Base-by-base conservation (phyloP, 345 rosid species). In the Aegle marmelos region DNA sequence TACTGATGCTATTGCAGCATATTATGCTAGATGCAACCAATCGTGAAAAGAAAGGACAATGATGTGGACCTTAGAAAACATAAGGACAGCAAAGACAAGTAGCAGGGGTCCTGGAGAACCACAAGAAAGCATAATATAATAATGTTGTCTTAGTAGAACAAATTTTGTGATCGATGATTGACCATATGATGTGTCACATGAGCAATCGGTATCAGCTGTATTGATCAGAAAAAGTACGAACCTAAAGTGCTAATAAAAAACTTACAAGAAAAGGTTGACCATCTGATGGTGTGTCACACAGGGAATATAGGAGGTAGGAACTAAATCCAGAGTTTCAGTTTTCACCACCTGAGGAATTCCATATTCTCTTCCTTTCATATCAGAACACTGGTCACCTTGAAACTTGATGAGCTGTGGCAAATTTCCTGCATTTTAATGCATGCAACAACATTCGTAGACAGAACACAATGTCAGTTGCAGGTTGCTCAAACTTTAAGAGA, bases 261-360 rank as follows among this genome's bases (percentile, higher is more conserved):
- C 81, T 31, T 76, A 78, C 87, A 68, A 84, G 82, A 79, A 45
- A 80, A 41, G 78, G 36, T 68, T 57, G 70, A 60, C 25, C 19
- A 37, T 19, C 45, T 48, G 76, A 56, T 39, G 65, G 73, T 6
- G 73, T 6, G 63, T 66, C 34, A 36, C 65, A 36, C 78, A 74
- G 65, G 77, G 62, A 82, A 73, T n/a, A 28, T 9, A 50, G 30
- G 80, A 68, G 48, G 17, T 9, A 68, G 53, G 27, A 6, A 34
- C 37, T n/a, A 30, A 39, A 25, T 75, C 54, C 7, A 5, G n/a
- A 59, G 68, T 33, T 75, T 36, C 48, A 48, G 60, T 31, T 72
- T 36, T 74, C 76, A 60, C 21, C 45, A 27, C 4, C 3, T 1
- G 34, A 21, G 9, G 11, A 62, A n/a, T 24, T 60, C 64, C 34